Conservation (phyloP, 305 asterid genomes). For the Plantago rigida region DNA sequence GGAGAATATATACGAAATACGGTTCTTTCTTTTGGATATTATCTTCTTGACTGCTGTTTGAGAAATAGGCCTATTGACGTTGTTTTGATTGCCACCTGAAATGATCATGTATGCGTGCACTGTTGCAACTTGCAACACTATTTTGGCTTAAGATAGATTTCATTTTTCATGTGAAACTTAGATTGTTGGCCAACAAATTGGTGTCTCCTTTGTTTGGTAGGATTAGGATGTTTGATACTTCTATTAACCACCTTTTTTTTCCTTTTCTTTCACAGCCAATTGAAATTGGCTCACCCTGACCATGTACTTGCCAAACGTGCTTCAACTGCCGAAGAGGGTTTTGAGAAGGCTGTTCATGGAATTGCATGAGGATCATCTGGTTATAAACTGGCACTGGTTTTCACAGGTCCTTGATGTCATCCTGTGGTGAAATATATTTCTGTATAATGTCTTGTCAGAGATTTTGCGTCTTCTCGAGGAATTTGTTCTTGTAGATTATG, state of each 20-base stretch:
- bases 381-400: slow-evolving; percentile 14
- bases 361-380: slow-evolving; percentile 37
- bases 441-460: slow-evolving; percentile 3
- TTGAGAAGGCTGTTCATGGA: slow-evolving; percentile 78
- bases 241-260: slow-evolving; percentile 2
- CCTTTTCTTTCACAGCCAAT: slow-evolving; percentile 48
- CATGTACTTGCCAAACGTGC: slow-evolving; percentile 67
- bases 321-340: slow-evolving; percentile 63
- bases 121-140: too few species aligned
- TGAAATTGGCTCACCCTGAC: slow-evolving; percentile 77
- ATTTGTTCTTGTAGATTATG: background rate
- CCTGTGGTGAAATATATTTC: background rate
- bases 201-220: too few species aligned
- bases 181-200: too few species aligned
- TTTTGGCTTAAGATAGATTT: too few species aligned
- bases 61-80: too few species aligned
- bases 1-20: too few species aligned
- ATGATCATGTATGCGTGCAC: too few species aligned
- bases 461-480: background rate
- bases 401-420: slow-evolving; percentile 12
- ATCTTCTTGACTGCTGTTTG: too few species aligned
- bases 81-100: too few species aligned
- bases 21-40: too few species aligned
- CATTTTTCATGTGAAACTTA: too few species aligned
- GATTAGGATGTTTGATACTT: background rate